Percentiles rank a stretch among this genome's conserved stretches.
Evolutionary conservation across 1,139 yeast genomes (phyloP).

Genomic region (Blastobotrys illinoisensis): DNA sequence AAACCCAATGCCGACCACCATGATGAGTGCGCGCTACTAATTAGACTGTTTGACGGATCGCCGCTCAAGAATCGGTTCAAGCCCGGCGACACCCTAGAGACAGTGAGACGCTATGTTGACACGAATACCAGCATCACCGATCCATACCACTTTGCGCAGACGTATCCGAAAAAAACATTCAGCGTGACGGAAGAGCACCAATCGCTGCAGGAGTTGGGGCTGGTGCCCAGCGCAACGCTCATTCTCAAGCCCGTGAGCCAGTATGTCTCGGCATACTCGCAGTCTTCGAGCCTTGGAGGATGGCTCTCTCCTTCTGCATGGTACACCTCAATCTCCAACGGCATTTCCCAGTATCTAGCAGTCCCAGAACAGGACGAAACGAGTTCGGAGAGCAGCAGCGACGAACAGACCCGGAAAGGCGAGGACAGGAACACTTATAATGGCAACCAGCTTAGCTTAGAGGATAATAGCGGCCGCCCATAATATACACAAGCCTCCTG

Average conservation of each 20-base stretch:
- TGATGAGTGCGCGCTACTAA: conserved; percentile 41
- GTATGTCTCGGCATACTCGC: conserved; percentile 28
- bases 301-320: neutral
- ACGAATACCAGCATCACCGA: conserved; percentile 39
- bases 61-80: conserved; percentile 43
- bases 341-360: neutral
- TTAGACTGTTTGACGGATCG: conserved; percentile 52
- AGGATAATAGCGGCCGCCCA: conserved; percentile 32
- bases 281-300: conserved; percentile 11
- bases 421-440: conserved; percentile 41
- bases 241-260: conserved; percentile 49
- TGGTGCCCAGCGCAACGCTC: conserved; percentile 63
- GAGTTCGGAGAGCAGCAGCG: conserved; percentile 8
- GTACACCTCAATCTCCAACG: neutral
- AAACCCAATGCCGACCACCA: neutral
- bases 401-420: conserved; percentile 3
- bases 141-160: conserved; percentile 45
- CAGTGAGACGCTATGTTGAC: conserved; percentile 52
- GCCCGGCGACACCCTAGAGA: conserved; percentile 41
- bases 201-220: conserved; percentile 43
- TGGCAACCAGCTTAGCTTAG: conserved; percentile 43
- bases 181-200: conserved; percentile 50
- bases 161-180: conserved; percentile 41
- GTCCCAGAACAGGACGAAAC: conserved; percentile 10
- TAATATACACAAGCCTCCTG: too few relatives aligned